Base-by-base conservation (phyloP, 495 filamentous ascomycete genomes). In the Xylaria longipes region DNA sequence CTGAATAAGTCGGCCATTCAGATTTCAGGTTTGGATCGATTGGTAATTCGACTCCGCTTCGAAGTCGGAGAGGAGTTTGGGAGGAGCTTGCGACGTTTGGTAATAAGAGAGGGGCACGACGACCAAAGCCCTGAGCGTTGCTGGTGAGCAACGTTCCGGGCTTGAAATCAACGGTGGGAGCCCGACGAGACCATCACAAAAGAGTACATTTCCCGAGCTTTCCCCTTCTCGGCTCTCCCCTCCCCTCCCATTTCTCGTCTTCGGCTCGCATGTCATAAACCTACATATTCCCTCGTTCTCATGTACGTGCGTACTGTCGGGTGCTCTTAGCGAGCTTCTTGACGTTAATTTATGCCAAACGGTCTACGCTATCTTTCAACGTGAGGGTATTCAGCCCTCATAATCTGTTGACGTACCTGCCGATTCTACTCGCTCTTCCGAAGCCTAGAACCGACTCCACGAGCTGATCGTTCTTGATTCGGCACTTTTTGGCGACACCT, bases 31-130 rank as follows among this genome's bases (percentile, higher is more conserved):
- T 22, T 70, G 68, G 68, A 45, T 63, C 68, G 41, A 52, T 63
- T 70, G 68, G 52, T 70, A 70, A 70, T 61, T 52, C 45, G 43
- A 63, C 68, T 70, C 68, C 68, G 58, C 68, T 63, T 70, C 57
- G 57, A 46, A 43, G 68, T 63, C 68, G 29, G 39, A 58, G 68
- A 62, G 43, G 57, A 63, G 68, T 63, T 35, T 66, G 63, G n/a
- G 68, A 70, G 67, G 54, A 46, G 56, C 43, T 41, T 60, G 57
- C 43, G 57, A 70, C 58, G 68, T 70, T 68, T 68, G 50, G 48
- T 48, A 48, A 63, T 70, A 52, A 63, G 68, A 63, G 68, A 70
- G 68, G 67, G 68, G 68, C 68, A 57, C 56, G 67, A 65, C 39
- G 62, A 65, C 62, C 62, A 41, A 65, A 65, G 62, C 62, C 62